A percentile compares a stretch with the other conserved stretches of the same genome.
Evolutionary conservation across 2,329 filamentous ascomycete species (phyloP).

Genomic region (Penicillium glabrum): DNA sequence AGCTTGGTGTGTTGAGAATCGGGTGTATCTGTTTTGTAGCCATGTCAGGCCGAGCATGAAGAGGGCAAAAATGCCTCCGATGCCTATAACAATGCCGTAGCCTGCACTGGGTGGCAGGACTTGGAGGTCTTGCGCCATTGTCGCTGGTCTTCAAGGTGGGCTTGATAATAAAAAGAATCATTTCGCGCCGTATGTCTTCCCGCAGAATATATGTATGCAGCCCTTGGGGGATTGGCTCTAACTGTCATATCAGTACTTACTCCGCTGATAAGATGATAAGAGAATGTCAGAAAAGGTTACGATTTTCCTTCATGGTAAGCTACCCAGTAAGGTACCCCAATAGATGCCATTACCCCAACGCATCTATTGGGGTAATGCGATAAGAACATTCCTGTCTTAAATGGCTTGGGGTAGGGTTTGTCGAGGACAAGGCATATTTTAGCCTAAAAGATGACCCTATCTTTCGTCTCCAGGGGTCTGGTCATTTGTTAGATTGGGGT

Average conservation of each 20-base stretch:
- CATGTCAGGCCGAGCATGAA: constrained; percentile 44
- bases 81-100: constrained; percentile 53
- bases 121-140: constrained; percentile 15
- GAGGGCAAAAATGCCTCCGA: constrained; percentile 46
- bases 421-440: background rate
- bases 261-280: background rate
- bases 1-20: constrained; percentile 34
- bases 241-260: background rate
- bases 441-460: background rate
- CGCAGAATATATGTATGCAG: background rate
- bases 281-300: background rate
- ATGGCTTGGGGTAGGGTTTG: background rate
- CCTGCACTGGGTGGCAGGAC: constrained; percentile 41
- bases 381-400: background rate
- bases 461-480: background rate
- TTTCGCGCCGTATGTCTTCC: background rate
- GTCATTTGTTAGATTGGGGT: background rate
- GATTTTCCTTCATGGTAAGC: background rate
- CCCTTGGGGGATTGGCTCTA: background rate
- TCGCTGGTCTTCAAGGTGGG: background rate
- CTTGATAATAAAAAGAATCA: background rate
- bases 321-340: background rate
- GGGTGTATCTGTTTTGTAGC: constrained; percentile 43
- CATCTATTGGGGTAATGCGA: background rate
- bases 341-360: no score